A percentile compares a stretch with the other conserved stretches of the same genome.
These are phyloP conservation scores for Aspergillus sp. DNA, from an alignment of 2,329 filamentous ascomycete species.

Conservation along the genomic window DNA sequence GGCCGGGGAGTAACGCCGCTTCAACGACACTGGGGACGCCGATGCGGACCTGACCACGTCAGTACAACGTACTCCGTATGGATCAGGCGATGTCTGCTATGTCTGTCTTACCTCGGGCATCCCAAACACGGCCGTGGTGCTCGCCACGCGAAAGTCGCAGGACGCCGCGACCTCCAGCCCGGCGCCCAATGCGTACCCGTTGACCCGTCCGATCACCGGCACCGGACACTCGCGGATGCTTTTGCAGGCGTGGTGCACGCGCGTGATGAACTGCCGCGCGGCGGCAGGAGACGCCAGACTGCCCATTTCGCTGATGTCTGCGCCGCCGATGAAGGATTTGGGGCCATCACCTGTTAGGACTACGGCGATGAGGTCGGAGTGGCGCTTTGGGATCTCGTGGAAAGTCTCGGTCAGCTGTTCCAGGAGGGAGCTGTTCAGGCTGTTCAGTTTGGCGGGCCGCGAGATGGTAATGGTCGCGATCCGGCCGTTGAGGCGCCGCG, in stretches of 20 bases:
- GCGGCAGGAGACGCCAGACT: constrained; percentile 21
- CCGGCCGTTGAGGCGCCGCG: constrained; percentile 12
- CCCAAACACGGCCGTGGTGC: constrained; percentile 29
- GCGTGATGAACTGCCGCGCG: constrained; percentile 36
- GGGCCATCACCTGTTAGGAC: constrained; percentile 68
- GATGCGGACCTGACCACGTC: constrained; percentile 19
- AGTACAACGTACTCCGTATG: not conserved
- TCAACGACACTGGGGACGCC: constrained; percentile 42
- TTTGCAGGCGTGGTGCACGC: constrained; percentile 31
- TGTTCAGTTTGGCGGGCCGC: constrained; percentile 26
- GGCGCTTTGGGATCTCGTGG: constrained; percentile 7
- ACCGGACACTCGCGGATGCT: constrained; percentile 36
- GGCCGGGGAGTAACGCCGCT: constrained; percentile 35
- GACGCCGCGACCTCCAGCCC: constrained; percentile 36
- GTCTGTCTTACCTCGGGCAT: constrained; percentile 37
- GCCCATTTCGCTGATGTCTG: constrained; percentile 72
- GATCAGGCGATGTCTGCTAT: not conserved
- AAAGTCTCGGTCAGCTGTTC: constrained; percentile 16
- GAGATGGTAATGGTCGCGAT: constrained; percentile 27
- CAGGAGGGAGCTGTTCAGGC: constrained; percentile 23
- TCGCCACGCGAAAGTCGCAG: constrained; percentile 39
- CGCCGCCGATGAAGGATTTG: constrained; percentile 85
- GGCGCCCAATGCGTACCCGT: constrained; percentile 39
- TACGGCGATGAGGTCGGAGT: constrained; percentile 19
- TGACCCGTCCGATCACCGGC: constrained; percentile 38